phyloP scores from a whole-genome alignment of 2,329 filamentous ascomycete genomes.

The Trichoderma sp. region DNA sequence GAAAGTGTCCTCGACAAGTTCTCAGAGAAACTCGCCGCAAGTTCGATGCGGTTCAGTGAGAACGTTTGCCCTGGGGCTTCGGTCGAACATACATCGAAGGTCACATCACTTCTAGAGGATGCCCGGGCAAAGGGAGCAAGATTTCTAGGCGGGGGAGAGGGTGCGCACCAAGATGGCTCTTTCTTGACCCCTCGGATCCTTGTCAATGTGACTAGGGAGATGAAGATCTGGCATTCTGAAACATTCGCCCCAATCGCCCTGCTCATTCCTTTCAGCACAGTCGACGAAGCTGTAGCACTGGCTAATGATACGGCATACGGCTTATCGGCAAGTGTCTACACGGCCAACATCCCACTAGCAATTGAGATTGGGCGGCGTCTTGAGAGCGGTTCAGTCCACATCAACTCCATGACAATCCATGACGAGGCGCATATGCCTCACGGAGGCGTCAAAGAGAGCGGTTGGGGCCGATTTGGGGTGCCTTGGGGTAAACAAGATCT shows the following conservation, averaged over 20 bases:
- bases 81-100: not conserved
- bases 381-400: conserved; percentile 66
- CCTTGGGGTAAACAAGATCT: not conserved
- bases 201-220: not conserved
- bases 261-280: not conserved
- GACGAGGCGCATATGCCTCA: conserved; percentile 64
- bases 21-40: not conserved
- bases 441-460: conserved; percentile 64
- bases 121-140: not conserved
- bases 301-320: not conserved
- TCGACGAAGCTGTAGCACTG: not conserved
- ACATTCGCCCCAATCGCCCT: not conserved
- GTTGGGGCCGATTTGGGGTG: conserved; percentile 56
- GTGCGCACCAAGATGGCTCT: not conserved
- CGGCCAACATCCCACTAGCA: not conserved
- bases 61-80: not conserved
- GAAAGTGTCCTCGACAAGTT: not conserved
- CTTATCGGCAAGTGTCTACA: not conserved
- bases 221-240: not conserved
- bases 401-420: conserved; percentile 65
- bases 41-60: not conserved
- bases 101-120: not conserved
- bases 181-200: not conserved
- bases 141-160: not conserved
- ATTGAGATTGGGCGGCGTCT: conserved; percentile 44